Conservation (phyloP, 805 yeast genomes). For the Candida pseudofarinosa region DNA sequence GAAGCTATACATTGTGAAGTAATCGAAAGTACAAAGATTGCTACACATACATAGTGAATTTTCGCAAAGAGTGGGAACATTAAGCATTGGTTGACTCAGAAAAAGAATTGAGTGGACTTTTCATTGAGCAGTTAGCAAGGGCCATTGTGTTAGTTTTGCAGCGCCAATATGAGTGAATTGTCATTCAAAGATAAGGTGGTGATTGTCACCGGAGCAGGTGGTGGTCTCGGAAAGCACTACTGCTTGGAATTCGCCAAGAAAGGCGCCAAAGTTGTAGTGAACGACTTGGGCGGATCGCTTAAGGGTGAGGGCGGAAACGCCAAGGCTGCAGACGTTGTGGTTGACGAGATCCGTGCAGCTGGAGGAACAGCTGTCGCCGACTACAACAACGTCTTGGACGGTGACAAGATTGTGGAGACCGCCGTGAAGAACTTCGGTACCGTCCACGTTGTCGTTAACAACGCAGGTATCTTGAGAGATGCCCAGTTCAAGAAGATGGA, state of each 20-base stretch:
- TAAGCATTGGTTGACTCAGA: no score
- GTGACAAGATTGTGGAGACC: constrained; percentile 78
- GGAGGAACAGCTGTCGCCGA: constrained; percentile 93
- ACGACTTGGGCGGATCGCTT: constrained; percentile 85
- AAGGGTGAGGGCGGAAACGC: constrained; percentile 67
- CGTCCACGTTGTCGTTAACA: constrained; percentile 84
- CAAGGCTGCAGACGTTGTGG: constrained; percentile 85
- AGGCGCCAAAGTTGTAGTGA: constrained; percentile 94
- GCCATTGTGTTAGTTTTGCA: no score
- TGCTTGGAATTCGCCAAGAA: constrained; percentile 83
- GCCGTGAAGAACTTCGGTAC: constrained; percentile 86
- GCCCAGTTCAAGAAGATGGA: constrained; percentile 82
- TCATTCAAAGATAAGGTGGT: constrained; percentile 81
- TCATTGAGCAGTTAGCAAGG: no score
- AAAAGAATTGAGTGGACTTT: no score
- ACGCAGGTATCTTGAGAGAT: constrained; percentile 94
- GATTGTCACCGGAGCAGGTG: constrained; percentile 95
- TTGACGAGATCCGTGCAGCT: constrained; percentile 66
- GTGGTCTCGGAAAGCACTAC: constrained; percentile 88
- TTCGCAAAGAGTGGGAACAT: no score
- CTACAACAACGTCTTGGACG: constrained; percentile 84
- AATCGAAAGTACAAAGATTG: no score
- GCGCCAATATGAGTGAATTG: constrained; percentile 26
- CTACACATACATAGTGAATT: no score
- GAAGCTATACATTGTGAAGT: no score